These are phyloP conservation scores for Alternaria sp. DNA, from an alignment of 2,329 filamentous ascomycete genomes.

Conservation along the genomic window DNA sequence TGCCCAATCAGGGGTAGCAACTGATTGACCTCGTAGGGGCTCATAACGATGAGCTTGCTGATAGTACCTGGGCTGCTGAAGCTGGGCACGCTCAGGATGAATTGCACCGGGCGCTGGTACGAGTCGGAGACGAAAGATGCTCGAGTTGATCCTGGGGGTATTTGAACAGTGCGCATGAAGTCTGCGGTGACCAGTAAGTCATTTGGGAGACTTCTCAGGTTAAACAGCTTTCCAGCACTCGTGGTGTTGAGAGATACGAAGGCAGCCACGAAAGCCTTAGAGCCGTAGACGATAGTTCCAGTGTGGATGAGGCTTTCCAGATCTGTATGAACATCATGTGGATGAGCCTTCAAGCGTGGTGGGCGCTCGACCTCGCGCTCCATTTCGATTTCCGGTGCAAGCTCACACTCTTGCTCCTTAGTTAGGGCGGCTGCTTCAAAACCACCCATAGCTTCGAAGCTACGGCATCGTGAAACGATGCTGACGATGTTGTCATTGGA, in stretches of 20 bases:
- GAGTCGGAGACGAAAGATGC: neutral
- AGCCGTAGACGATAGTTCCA: no score
- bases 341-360: constrained; percentile 43
- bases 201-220: no score
- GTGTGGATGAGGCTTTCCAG: no score
- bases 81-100: constrained; percentile 19
- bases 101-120: constrained; percentile 62
- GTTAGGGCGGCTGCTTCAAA: constrained; percentile 50
- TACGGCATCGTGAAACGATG: constrained; percentile 28
- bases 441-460: constrained; percentile 31
- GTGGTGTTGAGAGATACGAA: no score
- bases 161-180: constrained; percentile 56
- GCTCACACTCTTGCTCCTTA: constrained; percentile 73
- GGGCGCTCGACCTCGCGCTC: constrained; percentile 64
- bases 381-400: constrained; percentile 68
- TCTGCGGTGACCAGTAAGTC: constrained; percentile 59
- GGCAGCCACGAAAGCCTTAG: no score
- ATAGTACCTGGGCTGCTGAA: no score
- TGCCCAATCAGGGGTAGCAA: constrained; percentile 52
- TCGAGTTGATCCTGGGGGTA: constrained; percentile 1
- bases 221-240: no score
- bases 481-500: constrained; percentile 22
- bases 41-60: constrained; percentile 60
- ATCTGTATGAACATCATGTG: constrained; percentile 36
- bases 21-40: constrained; percentile 64